Evolutionary conservation across 371 early-diverging fungal genomes (phyloP).

Genomic region (Lichtheimia hyalospora): DNA sequence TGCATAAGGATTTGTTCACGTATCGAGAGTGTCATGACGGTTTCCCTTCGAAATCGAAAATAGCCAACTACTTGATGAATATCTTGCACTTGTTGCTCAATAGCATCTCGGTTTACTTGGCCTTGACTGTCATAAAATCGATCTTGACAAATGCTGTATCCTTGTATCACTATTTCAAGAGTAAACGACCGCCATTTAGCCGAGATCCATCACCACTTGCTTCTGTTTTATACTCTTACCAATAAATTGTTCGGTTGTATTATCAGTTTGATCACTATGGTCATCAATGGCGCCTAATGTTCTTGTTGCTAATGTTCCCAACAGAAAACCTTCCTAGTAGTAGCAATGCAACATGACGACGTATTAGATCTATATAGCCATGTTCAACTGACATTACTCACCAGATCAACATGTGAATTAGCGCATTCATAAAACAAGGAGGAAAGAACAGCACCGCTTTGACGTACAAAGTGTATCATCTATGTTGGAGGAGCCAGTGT

Average conservation of each 20-base stretch:
- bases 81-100: conserved; percentile 2
- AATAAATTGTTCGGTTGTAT: conserved; percentile 6
- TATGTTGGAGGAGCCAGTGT: too few species aligned
- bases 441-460: conserved; percentile 18
- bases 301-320: conserved; percentile 8
- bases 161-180: conserved; percentile 9
- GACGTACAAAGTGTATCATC: conserved; percentile 13
- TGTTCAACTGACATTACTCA: background rate
- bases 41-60: conserved; percentile 22
- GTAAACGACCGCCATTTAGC: background rate
- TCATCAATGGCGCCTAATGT: conserved; percentile 10
- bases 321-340: conserved; percentile 18
- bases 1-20: conserved; percentile 11
- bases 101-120: background rate
- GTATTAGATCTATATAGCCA: background rate
- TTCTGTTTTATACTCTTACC: conserved; percentile 2
- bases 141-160: conserved; percentile 1
- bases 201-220: background rate
- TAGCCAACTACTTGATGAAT: conserved; percentile 12
- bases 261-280: conserved; percentile 3
- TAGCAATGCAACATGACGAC: background rate
- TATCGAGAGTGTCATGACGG: conserved; percentile 11
- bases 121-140: conserved; percentile 10
- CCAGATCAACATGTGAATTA: conserved; percentile 14
- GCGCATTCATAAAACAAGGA: conserved; percentile 18